Evolutionary conservation across 1,139 yeast species (phyloP), one percentile per base, ranked within the genome.

Genomic region (Eremothecium gossypii): DNA sequence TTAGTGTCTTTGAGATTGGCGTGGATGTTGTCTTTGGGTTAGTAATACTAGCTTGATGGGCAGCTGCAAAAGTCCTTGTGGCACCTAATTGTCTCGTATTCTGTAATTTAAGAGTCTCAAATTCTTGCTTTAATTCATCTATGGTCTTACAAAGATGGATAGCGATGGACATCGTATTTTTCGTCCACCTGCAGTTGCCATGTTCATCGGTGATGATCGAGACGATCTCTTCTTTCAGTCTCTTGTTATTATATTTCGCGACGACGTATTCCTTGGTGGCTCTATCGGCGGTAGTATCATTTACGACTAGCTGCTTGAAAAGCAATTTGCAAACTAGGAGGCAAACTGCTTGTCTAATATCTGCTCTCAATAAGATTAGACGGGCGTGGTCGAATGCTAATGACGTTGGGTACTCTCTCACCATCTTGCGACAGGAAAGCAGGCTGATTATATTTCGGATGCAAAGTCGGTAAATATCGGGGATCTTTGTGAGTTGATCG

Each of bases 181-280:
- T 77, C 1, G 95, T 85, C 95, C 96, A 86, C 66, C 86, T 83
- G 48, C 84, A 77, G 58, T 83, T 84, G 2, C 95, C 95, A 56
- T 79, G 82, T 46, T 82, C 84, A 64, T 85, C 95, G 40, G 87
- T 77, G 17, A 85, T 86, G 42, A 86, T 83, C 27, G 91, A 83
- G 48, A 83, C 66, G 35, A 86, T 75, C 54, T 84, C 93, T 32
- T 61, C 68, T 55, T 74, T 75, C 45, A 74, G 56, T 38, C 55
- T 59, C 36, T 61, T 55, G 11, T 52, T 52, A 4, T 58, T 46
- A 38, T 50, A 65, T 45, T 47, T 49, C 27, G 46, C 53, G 52
- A 41, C 54, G 38, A 51, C 51, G 44, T 44, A 59, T 33, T 58
- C 58, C 41, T 58, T 54, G 32, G 56, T 44, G 17, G 41, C 39